phyloP scores from a whole-genome alignment of 805 yeast genomes.

The Ogataea minuta region DNA sequence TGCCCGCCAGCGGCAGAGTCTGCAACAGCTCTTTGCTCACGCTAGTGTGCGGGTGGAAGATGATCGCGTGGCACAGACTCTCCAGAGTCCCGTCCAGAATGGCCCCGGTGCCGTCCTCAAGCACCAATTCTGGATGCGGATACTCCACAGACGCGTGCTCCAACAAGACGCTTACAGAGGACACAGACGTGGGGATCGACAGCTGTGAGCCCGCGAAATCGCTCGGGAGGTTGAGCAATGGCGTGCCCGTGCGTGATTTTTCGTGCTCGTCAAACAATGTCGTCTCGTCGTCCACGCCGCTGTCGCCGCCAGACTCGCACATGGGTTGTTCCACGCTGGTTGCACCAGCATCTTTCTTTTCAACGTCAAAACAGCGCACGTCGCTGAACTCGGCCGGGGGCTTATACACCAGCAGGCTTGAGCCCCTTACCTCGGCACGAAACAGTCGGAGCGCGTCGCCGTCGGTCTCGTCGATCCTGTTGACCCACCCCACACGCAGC shows the following conservation, averaged over 20 bases:
- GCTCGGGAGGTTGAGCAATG: conserved; percentile 8
- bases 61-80: conserved; percentile 70
- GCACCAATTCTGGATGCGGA: conserved; percentile 61
- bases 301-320: neutral
- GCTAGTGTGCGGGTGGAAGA: conserved; percentile 46
- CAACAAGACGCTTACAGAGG: conserved; percentile 16
- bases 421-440: conserved; percentile 70
- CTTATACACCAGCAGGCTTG: conserved; percentile 60
- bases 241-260: conserved; percentile 6
- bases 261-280: conserved; percentile 1
- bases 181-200: conserved; percentile 14
- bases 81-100: conserved; percentile 60
- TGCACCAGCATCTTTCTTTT: neutral
- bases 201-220: conserved; percentile 18
- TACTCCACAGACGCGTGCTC: conserved; percentile 40
- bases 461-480: conserved; percentile 38
- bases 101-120: conserved; percentile 46
- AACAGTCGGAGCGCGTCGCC: conserved; percentile 45
- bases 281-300: conserved; percentile 3
- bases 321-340: conserved; percentile 1
- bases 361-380: conserved; percentile 32
- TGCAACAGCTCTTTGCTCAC: conserved; percentile 44
- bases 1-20: conserved; percentile 55
- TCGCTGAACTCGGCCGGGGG: conserved; percentile 47
- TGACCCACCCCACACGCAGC: conserved; percentile 60